Base-by-base conservation (phyloP, 345 rosid species). In the Melaleuca quinquenervia region DNA sequence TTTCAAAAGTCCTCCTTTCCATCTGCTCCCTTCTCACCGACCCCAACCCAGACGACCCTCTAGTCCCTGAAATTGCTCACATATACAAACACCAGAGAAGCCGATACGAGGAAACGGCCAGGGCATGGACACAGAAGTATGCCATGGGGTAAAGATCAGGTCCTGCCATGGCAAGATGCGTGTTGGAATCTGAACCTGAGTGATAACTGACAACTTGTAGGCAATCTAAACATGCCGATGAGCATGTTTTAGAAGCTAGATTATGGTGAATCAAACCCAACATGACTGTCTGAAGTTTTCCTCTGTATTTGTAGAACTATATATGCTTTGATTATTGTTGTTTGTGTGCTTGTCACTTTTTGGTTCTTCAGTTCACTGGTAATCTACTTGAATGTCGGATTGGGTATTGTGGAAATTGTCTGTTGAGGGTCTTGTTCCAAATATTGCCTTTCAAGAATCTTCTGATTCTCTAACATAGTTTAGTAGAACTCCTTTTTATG, bases 1-100 rank as follows among this genome's bases (percentile, higher is more conserved):
- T 87, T 50, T 87, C 88, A 27, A 87, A 82, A 20, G 85, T 87
- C 45, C 86, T 87, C 7, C 89, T 87, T 20, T 87, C 89, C 16
- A 64, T 87, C 45, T 87, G 87, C 52, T 87, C 89, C 62, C 89
- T 87, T 52, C 89, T 84, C 53, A 87, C 89, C 18, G 86, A 87
- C 83, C 84, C 89, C 51, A 87, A 87, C 82, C 89, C 86, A 20
- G 89, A 87, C 8, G 86, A 87, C 76, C 89, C 89, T 51, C 87
- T 87, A 7, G 87, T 84, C 74, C 89, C 87, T 36, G 89, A 87
- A 60, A 87, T 87, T 54, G 89, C 89, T 45, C 82, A 87, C 54
- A 5, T 87, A 36, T 84, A 58, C 84, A 87, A 84, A 64, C 82
- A 58, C 86, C 89, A 87, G 82, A 84, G 89, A 60, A 87, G 41